These are phyloP conservation scores for Metschnikowia noctiluminum DNA, from an alignment of 805 yeast genomes.

Conservation along the genomic window DNA sequence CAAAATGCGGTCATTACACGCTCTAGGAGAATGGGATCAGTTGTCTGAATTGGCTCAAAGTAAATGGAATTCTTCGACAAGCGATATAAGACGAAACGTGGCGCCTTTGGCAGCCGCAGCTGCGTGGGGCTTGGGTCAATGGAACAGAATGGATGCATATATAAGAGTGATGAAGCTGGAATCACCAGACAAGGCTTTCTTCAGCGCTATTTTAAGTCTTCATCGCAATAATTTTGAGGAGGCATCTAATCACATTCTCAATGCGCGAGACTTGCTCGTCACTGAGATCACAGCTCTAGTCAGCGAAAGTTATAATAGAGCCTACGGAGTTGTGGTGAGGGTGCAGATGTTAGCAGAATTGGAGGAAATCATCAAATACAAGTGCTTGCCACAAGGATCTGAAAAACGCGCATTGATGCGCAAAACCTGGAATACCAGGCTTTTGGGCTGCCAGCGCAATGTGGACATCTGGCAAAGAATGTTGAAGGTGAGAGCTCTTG, in stretches of 20 bases:
- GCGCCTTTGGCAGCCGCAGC: constrained; percentile 99
- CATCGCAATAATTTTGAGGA: constrained; percentile 84
- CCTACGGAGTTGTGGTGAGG: constrained; percentile 93
- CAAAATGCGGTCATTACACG: constrained; percentile 96
- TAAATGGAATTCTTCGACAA: constrained; percentile 75
- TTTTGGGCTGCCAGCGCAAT: constrained; percentile 91
- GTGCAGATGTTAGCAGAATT: constrained; percentile 96
- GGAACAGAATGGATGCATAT: constrained; percentile 94
- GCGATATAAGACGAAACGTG: constrained; percentile 73
- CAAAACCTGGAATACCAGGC: constrained; percentile 89
- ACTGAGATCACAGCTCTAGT: constrained; percentile 94
- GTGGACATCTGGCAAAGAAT: constrained; percentile 99
- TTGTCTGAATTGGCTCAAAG: constrained; percentile 79
- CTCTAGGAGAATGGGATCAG: constrained; percentile 98
- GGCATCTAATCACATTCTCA: constrained; percentile 72
- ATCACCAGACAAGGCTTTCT: constrained; percentile 93
- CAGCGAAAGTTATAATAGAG: constrained; percentile 93
- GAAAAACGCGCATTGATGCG: constrained; percentile 76
- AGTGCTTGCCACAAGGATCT: constrained; percentile 77
- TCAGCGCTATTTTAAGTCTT: constrained; percentile 81
- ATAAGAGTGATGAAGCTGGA: constrained; percentile 86
- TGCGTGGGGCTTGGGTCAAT: constrained; percentile 95
- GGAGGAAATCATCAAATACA: constrained; percentile 90
- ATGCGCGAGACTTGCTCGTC: constrained; percentile 84
- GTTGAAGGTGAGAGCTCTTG: constrained; percentile 88